A percentile compares a stretch with the other conserved stretches of the same genome.
These are phyloP conservation scores for Phytophthora hibernalis DNA, from an alignment of 352 stramenopile genomes.

Conservation along the genomic window DNA sequence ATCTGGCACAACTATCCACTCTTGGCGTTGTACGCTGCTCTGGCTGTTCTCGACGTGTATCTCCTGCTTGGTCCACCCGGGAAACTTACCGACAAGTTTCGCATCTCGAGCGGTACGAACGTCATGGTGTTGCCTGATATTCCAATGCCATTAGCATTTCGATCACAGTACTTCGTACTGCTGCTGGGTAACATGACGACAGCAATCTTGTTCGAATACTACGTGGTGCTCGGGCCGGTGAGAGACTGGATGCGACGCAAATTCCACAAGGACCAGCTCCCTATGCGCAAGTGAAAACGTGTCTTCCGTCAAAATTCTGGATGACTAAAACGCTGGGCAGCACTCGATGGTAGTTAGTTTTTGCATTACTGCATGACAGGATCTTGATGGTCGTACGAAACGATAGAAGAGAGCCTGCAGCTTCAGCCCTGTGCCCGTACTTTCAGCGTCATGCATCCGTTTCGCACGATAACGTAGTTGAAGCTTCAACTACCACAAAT, in stretches of 20 bases:
- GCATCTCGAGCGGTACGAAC: slow-evolving; percentile 55
- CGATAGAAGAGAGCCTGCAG: not conserved
- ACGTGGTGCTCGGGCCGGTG: slow-evolving; percentile 51
- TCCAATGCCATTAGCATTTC: slow-evolving; percentile 51
- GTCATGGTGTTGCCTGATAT: slow-evolving; percentile 61
- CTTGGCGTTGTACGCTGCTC: slow-evolving; percentile 21
- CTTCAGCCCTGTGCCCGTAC: not conserved
- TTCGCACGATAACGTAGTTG: not conserved
- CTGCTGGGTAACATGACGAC: slow-evolving; percentile 42
- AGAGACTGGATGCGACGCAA: slow-evolving; percentile 55
- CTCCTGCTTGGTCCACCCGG: slow-evolving; percentile 40
- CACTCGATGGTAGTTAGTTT: not conserved
- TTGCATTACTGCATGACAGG: not conserved
- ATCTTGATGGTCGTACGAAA: not conserved
- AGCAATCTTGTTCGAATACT: slow-evolving; percentile 50
- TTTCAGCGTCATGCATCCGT: not conserved
- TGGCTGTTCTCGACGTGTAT: slow-evolving; percentile 37
- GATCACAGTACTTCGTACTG: slow-evolving; percentile 44
- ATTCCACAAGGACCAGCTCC: slow-evolving; percentile 63
- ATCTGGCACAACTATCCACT: slow-evolving; percentile 48
- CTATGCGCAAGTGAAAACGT: slow-evolving; percentile 43
- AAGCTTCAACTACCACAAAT: not conserved
- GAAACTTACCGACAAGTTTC: slow-evolving; percentile 47
- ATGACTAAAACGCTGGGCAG: not conserved
- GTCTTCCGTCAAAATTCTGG: not conserved